Base-by-base conservation (phyloP, 1,139 yeast species). In the Scheffersomyces segobiensis region DNA sequence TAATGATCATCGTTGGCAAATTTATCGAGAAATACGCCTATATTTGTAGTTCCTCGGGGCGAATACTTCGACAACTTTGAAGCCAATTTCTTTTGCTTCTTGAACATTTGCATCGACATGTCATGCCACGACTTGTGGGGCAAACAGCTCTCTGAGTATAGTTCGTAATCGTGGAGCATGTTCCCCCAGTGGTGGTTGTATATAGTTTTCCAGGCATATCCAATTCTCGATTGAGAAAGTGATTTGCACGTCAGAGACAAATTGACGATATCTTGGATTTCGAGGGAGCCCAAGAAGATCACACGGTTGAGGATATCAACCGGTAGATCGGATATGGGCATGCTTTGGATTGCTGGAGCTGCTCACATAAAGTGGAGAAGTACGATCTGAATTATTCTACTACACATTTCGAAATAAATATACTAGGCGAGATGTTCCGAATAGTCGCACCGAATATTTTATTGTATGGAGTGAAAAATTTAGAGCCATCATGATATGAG, bases 301-400 rank as follows among this genome's bases (percentile, higher is more conserved):
- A 71, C 65, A 26, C 49, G 49, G 20, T 56, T 58, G 71, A 72
- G 67, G 49, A 69, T 58, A 56, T 71, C 72, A 17, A 62, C 49
- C 18, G 69, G 62, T 21, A 67, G 50, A 46, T 54, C 42, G 42
- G 42, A 32, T 32, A 32, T 14, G 17, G 3, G 42, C 42, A 32
- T 32, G 14, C 42, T 32, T 32, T 14, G 42, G 12, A 32, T 32
- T 10, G 42, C 42, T 32, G 42, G 42, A 32, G 42, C 17, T 32
- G 42, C 42, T 32, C 42, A 32, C 42, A 12, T 10, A 32, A 14
- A 32, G 42, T 32, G 17, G 17, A 32, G 42, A 10, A 32, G 42
- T 8, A 10, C 4, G 12, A 32, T 32, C 42, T 14, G 42, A 12
- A 12, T 26, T 32, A 32, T 10, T 32, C 14, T 12, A 5, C 26